Conservation (phyloP, 352 stramenopile species). For the Pythium sukuiense region DNA sequence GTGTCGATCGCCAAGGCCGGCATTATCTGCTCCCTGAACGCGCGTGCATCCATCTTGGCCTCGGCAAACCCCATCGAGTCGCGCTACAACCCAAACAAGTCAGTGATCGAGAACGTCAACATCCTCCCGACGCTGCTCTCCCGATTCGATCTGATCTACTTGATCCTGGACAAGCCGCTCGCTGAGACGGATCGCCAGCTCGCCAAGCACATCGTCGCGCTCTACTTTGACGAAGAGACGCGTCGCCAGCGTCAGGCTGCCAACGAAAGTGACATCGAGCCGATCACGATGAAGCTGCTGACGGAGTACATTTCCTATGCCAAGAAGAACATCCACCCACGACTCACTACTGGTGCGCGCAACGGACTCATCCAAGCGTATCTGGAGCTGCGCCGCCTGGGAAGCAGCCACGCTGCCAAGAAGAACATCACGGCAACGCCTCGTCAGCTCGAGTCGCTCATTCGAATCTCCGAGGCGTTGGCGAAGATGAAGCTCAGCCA, state of each 20-base stretch:
- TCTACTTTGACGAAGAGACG: conserved; percentile 93
- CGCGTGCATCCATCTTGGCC: conserved; percentile 97
- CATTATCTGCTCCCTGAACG: conserved; percentile 99
- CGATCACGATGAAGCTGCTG: conserved; percentile 80
- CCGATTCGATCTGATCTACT: conserved; percentile 99
- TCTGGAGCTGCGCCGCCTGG: conserved; percentile 87
- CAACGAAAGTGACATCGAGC: conserved; percentile 41
- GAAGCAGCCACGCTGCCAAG: conserved; percentile 54
- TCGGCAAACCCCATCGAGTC: conserved; percentile 98
- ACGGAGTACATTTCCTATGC: conserved; percentile 97
- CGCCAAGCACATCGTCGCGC: conserved; percentile 96
- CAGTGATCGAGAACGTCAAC: conserved; percentile 98
- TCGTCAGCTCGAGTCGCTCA: conserved; percentile 97
- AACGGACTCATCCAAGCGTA: conserved; percentile 94
- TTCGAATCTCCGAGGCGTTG: conserved; percentile 97
- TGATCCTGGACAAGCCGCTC: conserved; percentile 98
- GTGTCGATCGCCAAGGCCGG: conserved; percentile 99
- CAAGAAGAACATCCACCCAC: conserved; percentile 90
- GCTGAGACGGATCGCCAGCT: conserved; percentile 93
- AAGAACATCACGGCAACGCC: conserved; percentile 98
- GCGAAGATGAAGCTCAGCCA: conserved; percentile 93
- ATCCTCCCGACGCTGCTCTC: conserved; percentile 97
- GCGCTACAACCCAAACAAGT: conserved; percentile 98
- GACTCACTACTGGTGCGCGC: conserved; percentile 88
- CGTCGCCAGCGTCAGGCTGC: conserved; percentile 33